These are phyloP conservation scores for Ciborinia camelliae DNA, from an alignment of 2,329 filamentous ascomycete genomes.

Conservation along the genomic window DNA sequence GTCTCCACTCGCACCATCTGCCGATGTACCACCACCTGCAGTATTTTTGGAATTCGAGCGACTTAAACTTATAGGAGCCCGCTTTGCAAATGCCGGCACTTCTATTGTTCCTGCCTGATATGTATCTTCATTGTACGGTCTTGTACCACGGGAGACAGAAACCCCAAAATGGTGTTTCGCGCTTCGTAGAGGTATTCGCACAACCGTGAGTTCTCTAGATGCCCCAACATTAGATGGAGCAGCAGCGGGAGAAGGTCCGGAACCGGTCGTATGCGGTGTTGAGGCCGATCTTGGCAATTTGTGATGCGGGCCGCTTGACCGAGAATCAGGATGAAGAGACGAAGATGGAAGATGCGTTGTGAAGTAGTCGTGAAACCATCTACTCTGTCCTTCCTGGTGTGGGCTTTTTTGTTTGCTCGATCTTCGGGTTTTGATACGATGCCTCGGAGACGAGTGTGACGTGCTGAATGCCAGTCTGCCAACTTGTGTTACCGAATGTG, in stretches of 20 bases:
- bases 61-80: slow-evolving; percentile 62
- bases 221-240: slow-evolving; percentile 58
- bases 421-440: slow-evolving; percentile 12
- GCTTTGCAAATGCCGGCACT: slow-evolving; percentile 86
- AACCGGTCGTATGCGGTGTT: slow-evolving; percentile 64
- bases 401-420: slow-evolving; percentile 15
- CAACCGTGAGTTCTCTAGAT: slow-evolving; percentile 80
- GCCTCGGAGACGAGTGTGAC: slow-evolving; percentile 7
- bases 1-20: slow-evolving; percentile 77
- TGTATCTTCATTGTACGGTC: slow-evolving; percentile 88
- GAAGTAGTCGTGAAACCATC: slow-evolving; percentile 87
- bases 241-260: slow-evolving; percentile 53
- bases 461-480: slow-evolving; percentile 19
- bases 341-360: slow-evolving; percentile 93
- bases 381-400: slow-evolving; percentile 20
- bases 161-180: slow-evolving; percentile 96
- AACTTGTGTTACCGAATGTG: slow-evolving; percentile 12
- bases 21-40: slow-evolving; percentile 54
- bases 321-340: slow-evolving; percentile 84
- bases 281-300: slow-evolving; percentile 84
- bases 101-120: slow-evolving; percentile 93
- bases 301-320: slow-evolving; percentile 66
- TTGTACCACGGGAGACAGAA: slow-evolving; percentile 72
- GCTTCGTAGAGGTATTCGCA: slow-evolving; percentile 86
- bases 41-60: slow-evolving; percentile 24